These are phyloP conservation scores for Cyclotella cryptica DNA, from an alignment of 108 stramenopile species.

Conservation along the genomic window DNA sequence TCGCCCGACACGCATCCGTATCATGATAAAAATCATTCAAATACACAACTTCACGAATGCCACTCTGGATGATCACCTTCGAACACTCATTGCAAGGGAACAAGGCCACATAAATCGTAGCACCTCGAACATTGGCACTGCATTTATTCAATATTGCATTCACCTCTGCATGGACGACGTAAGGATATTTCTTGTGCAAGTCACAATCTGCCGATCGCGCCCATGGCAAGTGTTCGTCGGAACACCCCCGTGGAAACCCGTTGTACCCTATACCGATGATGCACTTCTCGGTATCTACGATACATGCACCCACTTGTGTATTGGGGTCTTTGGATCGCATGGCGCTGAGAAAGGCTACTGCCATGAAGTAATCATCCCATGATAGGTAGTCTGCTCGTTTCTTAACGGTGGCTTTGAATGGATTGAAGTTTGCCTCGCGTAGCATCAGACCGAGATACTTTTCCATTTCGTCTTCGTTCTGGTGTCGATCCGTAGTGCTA, in stretches of 20 bases:
- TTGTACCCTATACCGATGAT: slow-evolving; percentile 99
- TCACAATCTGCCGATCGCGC: slow-evolving; percentile 48
- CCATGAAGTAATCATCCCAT: slow-evolving; percentile 98
- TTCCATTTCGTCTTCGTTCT: slow-evolving; percentile 43
- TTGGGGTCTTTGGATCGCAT: slow-evolving; percentile 97
- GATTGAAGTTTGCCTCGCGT: slow-evolving; percentile 71
- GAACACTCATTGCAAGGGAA: slow-evolving; percentile 98
- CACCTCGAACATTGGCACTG: slow-evolving; percentile 81
- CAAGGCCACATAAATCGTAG: slow-evolving; percentile 94
- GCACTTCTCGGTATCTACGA: slow-evolving; percentile 69
- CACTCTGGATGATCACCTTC: slow-evolving; percentile 97
- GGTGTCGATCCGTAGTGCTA: neutral
- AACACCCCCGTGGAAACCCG: slow-evolving; percentile 95
- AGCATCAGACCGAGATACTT: slow-evolving; percentile 51
- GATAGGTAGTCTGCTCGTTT: slow-evolving; percentile 67
- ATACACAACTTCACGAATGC: slow-evolving; percentile 96
- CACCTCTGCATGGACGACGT: slow-evolving; percentile 98
- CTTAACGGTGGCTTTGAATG: slow-evolving; percentile 44
- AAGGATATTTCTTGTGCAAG: slow-evolving; percentile 95
- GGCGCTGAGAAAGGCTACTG: slow-evolving; percentile 93
- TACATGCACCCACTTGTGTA: slow-evolving; percentile 96
- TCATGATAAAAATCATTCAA: slow-evolving; percentile 93
- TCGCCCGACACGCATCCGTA: slow-evolving; percentile 84
- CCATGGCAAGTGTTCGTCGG: slow-evolving; percentile 95
- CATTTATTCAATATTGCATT: slow-evolving; percentile 98